Conservation (phyloP, 306 rosid species). For the Luffa aegyptiaca region DNA sequence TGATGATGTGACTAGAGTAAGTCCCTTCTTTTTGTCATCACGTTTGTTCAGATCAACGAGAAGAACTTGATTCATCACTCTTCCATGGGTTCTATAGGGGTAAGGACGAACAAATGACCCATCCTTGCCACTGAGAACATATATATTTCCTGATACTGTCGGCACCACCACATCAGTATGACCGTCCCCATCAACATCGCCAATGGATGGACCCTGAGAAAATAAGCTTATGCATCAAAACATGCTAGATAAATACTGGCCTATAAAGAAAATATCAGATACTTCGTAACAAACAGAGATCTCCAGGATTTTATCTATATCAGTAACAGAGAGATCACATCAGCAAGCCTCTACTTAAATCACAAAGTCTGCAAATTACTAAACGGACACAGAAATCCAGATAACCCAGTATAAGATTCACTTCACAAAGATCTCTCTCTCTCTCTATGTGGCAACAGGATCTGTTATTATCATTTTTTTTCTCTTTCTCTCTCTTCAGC, state of each 20-base stretch:
- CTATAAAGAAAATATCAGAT: not conserved
- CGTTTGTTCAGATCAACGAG: conserved; percentile 72
- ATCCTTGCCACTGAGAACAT: conserved; percentile 94
- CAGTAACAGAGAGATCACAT: not conserved
- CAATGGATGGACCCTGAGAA: conserved; percentile 75
- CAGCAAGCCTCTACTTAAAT: not conserved
- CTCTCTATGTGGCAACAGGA: not conserved
- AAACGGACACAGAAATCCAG: not conserved
- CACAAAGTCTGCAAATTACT: not conserved
- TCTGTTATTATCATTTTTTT: not conserved
- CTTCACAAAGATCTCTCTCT: not conserved
- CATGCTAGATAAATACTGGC: not conserved
- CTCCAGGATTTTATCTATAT: not conserved
- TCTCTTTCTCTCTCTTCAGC: not conserved
- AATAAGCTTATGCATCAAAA: conserved; percentile 7
- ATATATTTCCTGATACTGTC: conserved; percentile 78
- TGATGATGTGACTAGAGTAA: conserved; percentile 82
- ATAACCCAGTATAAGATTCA: not conserved
- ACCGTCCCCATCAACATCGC: conserved; percentile 97
- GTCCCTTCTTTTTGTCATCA: conserved; percentile 74
- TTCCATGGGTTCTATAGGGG: conserved; percentile 90
- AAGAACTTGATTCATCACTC: conserved; percentile 90
- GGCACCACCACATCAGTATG: conserved; percentile 89
- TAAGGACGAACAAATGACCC: conserved; percentile 68
- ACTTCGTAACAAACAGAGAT: not conserved